Evolutionary conservation across 1,284 basidiomycete species (phyloP).

Genomic region (Sutorius eximius): DNA sequence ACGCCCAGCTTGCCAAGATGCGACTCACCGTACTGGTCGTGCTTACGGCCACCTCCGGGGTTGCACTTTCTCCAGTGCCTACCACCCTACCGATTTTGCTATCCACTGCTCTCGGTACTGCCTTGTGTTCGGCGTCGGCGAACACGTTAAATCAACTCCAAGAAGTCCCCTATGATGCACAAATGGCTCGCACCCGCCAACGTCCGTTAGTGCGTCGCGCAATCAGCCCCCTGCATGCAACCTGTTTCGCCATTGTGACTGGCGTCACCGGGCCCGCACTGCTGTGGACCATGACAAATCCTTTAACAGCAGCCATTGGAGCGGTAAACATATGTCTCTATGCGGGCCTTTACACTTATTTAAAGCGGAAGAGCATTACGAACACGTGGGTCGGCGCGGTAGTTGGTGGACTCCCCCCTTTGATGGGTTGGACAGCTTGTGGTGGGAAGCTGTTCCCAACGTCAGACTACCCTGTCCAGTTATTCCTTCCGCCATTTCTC

Average conservation of each 20-base stretch:
- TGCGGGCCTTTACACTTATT: constrained; percentile 88
- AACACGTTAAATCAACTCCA: constrained; percentile 95
- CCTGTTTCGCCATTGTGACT: constrained; percentile 73
- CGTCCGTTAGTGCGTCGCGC: constrained; percentile 87
- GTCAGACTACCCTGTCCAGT: constrained; percentile 52
- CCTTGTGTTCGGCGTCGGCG: constrained; percentile 89
- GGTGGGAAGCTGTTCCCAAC: constrained; percentile 79
- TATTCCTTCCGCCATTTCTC: constrained; percentile 57
- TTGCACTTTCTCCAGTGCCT: constrained; percentile 89
- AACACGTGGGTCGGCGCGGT: constrained; percentile 97
- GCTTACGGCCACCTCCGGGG: constrained; percentile 89
- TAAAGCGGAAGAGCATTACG: constrained; percentile 86
- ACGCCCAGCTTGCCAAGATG: constrained; percentile 85
- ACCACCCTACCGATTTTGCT: constrained; percentile 82
- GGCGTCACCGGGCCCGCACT: constrained; percentile 78
- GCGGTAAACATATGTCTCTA: constrained; percentile 88
- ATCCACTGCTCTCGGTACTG: constrained; percentile 86
- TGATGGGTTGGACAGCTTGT: constrained; percentile 98
- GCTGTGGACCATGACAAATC: constrained; percentile 86
- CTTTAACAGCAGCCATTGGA: constrained; percentile 84
- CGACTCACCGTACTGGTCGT: constrained; percentile 88
- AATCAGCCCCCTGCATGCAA: constrained; percentile 84
- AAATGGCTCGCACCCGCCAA: constrained; percentile 90
- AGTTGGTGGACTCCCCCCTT: constrained; percentile 90
- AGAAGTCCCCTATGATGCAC: constrained; percentile 95